phyloP scores from a whole-genome alignment of 176 grass and related monocot genomes.

The Hsuehochloa calcarea region DNA sequence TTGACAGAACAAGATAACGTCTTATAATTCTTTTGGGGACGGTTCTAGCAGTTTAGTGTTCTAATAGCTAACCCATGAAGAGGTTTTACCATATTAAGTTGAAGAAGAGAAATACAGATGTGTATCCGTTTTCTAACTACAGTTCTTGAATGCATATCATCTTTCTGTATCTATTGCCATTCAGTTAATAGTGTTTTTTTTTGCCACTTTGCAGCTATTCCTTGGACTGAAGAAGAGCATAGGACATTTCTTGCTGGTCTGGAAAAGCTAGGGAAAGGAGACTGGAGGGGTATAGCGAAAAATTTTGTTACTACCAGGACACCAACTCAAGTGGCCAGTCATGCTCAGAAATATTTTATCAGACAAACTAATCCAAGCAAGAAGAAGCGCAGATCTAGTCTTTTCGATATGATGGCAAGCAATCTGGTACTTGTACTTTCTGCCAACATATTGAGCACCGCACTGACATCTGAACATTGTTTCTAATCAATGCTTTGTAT shows the following conservation, averaged over 20 bases:
- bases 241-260: constrained; percentile 71
- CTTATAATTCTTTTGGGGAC: background rate
- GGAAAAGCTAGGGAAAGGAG: constrained; percentile 70
- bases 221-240: constrained; percentile 85
- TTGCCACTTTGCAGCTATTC: constrained; percentile 45
- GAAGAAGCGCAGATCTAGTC: constrained; percentile 69
- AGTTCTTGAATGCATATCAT: background rate
- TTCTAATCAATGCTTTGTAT: constrained; percentile 15
- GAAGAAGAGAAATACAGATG: constrained; percentile 11
- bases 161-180: constrained; percentile 6
- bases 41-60: background rate
- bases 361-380: constrained; percentile 61
- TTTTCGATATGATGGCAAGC: constrained; percentile 59
- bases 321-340: constrained; percentile 71
- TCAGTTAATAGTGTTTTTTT: background rate
- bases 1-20: background rate
- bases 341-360: constrained; percentile 77
- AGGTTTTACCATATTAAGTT: constrained; percentile 8
- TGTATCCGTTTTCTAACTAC: background rate
- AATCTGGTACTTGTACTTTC: constrained; percentile 44
- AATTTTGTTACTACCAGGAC: constrained; percentile 69
- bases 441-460: constrained; percentile 11
- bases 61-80: background rate
- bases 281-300: constrained; percentile 70
- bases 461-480: constrained; percentile 19